Conservation (phyloP, 1,284 basidiomycete genomes). For the Pterulicium gracile region DNA sequence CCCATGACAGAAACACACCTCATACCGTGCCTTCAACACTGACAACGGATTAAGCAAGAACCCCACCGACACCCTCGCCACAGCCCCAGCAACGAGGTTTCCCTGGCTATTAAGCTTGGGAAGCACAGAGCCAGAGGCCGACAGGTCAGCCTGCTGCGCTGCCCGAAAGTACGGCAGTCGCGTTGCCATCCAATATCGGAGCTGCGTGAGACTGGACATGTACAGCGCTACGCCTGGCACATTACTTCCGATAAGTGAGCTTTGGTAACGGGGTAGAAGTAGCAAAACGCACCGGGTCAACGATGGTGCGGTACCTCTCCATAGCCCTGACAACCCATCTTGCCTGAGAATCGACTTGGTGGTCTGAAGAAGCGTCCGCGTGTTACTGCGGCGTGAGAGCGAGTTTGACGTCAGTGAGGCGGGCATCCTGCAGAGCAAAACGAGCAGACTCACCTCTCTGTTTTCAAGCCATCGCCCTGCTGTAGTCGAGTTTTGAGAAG, state of each 20-base stretch:
- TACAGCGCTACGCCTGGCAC: conserved; percentile 91
- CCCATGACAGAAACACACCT: conserved; percentile 41
- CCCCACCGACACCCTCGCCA: conserved; percentile 78
- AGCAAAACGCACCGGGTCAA: conserved; percentile 46
- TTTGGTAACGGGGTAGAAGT: neutral
- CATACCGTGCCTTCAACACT: conserved; percentile 89
- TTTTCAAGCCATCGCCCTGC: conserved; percentile 46
- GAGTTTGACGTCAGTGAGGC: conserved; percentile 5
- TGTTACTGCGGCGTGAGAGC: conserved; percentile 20
- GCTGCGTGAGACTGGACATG: conserved; percentile 77
- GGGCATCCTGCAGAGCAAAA: conserved; percentile 17
- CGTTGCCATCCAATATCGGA: conserved; percentile 60
- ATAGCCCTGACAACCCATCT: conserved; percentile 61
- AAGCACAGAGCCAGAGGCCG: conserved; percentile 41
- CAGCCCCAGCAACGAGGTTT: conserved; percentile 85
- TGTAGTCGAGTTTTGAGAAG: conserved; percentile 83
- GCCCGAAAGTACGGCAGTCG: conserved; percentile 51
- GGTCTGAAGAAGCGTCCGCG: conserved; percentile 33
- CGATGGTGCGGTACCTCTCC: conserved; percentile 83
- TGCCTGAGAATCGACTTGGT: conserved; percentile 47
- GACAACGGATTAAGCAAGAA: conserved; percentile 90
- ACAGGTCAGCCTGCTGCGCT: conserved; percentile 20
- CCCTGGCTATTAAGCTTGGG: conserved; percentile 73
- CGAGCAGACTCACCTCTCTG: conserved; percentile 15
- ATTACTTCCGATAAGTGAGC: conserved; percentile 42